Evolutionary conservation across 345 rosid species (phyloP).

Genomic region (Eucalyptus cloeziana): DNA sequence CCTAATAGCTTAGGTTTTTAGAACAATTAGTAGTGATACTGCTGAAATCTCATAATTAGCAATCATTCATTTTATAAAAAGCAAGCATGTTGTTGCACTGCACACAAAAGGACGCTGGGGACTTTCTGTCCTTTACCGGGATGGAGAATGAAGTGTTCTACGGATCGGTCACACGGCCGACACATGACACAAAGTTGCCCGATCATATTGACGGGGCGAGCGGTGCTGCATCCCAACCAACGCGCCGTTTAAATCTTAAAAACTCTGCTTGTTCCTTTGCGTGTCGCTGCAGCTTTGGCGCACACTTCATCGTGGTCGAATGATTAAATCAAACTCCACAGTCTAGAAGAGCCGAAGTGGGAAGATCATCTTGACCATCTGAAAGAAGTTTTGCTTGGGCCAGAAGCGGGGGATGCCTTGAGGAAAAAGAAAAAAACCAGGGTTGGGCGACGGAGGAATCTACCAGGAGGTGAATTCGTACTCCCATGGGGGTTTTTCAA

Average conservation of each 20-base stretch:
- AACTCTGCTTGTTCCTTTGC: background rate
- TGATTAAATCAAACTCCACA: background rate
- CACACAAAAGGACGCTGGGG: background rate
- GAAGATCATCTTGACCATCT: background rate
- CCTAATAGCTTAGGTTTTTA: rapidly evolving
- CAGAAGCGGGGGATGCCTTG: background rate
- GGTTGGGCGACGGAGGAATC: background rate
- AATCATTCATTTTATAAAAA: background rate
- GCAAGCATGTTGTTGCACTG: background rate
- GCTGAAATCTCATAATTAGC: background rate
- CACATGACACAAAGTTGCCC: background rate
- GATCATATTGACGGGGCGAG: background rate
- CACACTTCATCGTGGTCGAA: background rate
- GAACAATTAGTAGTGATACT: rapidly evolving
- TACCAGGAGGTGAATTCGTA: background rate
- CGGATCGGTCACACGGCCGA: background rate
- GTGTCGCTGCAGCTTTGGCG: background rate
- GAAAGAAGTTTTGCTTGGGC: background rate
- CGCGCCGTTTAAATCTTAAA: background rate
- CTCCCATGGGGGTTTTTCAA: background rate
- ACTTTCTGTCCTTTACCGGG: background rate
- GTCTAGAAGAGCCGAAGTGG: background rate
- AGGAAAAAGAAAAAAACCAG: background rate
- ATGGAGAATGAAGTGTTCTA: background rate
- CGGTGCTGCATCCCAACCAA: background rate